Base-by-base conservation (phyloP, 148 eudicot genomes). In the Tetragonia tetragonoides region DNA sequence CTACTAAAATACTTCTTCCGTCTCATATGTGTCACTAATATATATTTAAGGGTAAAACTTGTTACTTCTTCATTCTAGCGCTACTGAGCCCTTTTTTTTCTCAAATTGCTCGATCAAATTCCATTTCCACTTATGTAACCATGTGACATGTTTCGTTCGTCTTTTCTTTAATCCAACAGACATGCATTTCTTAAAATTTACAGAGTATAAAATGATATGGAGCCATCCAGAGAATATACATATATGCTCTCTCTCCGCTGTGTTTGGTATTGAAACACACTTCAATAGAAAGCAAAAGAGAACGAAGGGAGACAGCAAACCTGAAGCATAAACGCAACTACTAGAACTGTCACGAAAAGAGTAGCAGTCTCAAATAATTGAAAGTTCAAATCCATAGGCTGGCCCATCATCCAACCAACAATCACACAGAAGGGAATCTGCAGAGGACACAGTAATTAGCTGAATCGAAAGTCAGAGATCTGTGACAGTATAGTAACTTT, bases 381-480 rank as follows among this genome's bases (percentile, higher is more conserved):
- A 73, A 95, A 95, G 81, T 93, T 95, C 90, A 95, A 83, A 86
- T 95, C 99, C 99, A 95, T 93, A 41, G 90, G 94, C 77, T 88
- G 80, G 66, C 97, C 97, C 90, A 95, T 93, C 73, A 89, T 47
- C 99, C 99, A 95, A 79, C 99, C 99, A 68, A 90, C 86, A 72
- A 95, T 88, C 47, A 95, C 99, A 81, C 99, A 93, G 72, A 93
- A 95, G 18, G 99, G 99, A 73, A 95, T 95, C 99, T 95, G 97
- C 90, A 88, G 46, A 70, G 44, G 51, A 49, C 39, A 79, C 46
- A 76, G 47, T 62, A 78, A 77, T 73, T 20, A 64, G 74, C 57
- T 21, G 39, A 18, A 70, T 17, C 67, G 7, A 5, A 10, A 54
- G 65, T 9, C 10, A 44, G 28, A 44, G 39, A 66, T 69, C 44